These are phyloP conservation scores for Orychophragmus violaceus DNA, from an alignment of 345 rosid genomes.

Conservation along the genomic window DNA sequence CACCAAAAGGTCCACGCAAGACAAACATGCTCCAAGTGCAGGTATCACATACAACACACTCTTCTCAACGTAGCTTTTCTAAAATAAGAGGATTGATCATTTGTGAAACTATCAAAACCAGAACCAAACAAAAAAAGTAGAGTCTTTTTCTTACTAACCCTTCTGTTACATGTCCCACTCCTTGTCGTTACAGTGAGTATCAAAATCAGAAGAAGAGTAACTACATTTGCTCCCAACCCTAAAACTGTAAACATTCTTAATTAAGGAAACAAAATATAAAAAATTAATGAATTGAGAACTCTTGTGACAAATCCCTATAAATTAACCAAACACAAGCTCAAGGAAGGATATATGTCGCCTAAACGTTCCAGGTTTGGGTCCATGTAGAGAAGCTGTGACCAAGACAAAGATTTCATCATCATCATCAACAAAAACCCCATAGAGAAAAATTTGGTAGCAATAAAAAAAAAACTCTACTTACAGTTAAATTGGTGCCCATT, in stretches of 20 bases:
- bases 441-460: neutral
- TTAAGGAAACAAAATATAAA: conserved; percentile 36
- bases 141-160: conserved; percentile 33
- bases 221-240: conserved; percentile 53
- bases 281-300: neutral
- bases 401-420: conserved; percentile 6
- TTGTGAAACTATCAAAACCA: neutral
- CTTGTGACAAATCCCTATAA: neutral
- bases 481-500: conserved; percentile 8
- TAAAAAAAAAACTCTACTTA: conserved; percentile 5
- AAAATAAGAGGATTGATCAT: conserved; percentile 6
- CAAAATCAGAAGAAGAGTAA: conserved; percentile 44
- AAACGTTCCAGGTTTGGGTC: conserved; percentile 18
- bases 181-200: conserved; percentile 41
- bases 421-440: neutral
- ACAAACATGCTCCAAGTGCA: conserved; percentile 53
- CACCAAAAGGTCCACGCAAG: conserved; percentile 48
- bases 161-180: conserved; percentile 25
- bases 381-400: conserved; percentile 6
- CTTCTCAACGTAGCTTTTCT: conserved; percentile 48
- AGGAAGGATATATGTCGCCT: conserved; percentile 19
- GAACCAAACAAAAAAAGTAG: neutral
- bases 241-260: conserved; percentile 42
- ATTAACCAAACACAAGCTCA: neutral
- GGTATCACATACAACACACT: conserved; percentile 44